Evolutionary conservation across 2,329 filamentous ascomycete species (phyloP).

Genomic region (Apiospora hydei): DNA sequence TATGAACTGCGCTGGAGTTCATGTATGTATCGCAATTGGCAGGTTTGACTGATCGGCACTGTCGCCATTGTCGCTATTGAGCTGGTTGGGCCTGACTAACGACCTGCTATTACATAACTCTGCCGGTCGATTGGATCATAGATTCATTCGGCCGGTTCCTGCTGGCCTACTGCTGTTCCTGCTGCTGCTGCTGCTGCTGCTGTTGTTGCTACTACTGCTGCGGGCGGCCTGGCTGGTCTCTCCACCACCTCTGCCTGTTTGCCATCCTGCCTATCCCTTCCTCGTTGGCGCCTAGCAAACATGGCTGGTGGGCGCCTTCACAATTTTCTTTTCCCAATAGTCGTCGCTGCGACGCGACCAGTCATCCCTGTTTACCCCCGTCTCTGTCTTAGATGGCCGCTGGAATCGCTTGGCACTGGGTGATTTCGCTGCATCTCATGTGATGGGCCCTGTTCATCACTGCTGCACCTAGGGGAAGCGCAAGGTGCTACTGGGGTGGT

Average conservation of each 20-base stretch:
- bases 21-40: constrained; percentile 21
- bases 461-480: background rate
- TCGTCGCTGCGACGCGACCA: background rate
- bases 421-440: background rate
- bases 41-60: constrained; percentile 15
- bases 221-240: background rate
- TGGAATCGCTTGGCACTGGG: background rate
- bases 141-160: background rate
- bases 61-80: background rate
- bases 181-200: background rate
- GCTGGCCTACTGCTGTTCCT: background rate
- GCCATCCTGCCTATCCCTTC: constrained; percentile 7
- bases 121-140: background rate
- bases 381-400: constrained; percentile 1
- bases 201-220: background rate
- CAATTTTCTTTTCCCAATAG: constrained; percentile 19
- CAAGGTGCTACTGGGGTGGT: background rate
- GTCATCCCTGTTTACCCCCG: background rate
- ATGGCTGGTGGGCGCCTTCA: background rate
- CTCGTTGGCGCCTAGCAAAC: background rate
- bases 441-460: background rate
- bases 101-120: background rate
- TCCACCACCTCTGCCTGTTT: background rate
- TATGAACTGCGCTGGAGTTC: background rate
- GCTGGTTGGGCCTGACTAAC: background rate